phyloP scores from a whole-genome alignment of 495 filamentous ascomycete genomes.

The Symbiotaphrina buchneri region DNA sequence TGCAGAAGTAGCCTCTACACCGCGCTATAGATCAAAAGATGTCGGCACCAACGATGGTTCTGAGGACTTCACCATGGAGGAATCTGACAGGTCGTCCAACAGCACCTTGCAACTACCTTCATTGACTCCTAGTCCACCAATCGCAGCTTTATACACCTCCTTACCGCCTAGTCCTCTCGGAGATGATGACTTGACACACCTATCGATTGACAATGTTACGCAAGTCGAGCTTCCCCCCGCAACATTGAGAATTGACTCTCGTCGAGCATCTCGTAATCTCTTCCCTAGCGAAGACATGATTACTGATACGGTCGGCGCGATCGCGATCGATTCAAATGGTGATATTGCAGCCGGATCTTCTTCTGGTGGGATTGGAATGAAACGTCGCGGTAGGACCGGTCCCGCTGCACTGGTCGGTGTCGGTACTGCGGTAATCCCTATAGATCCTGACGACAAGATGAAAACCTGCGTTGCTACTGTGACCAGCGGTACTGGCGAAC shows the following conservation, averaged over 20 bases:
- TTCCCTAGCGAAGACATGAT: slow-evolving; percentile 24
- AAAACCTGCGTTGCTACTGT: slow-evolving; percentile 47
- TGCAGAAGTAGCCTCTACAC: not conserved
- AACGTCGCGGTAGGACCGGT: slow-evolving; percentile 72
- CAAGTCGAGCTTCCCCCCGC: too few relatives aligned
- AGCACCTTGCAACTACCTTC: slow-evolving; percentile 8
- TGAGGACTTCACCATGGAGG: slow-evolving; percentile 1
- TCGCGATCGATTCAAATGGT: slow-evolving; percentile 67
- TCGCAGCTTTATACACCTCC: slow-evolving; percentile 3
- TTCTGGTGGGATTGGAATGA: slow-evolving; percentile 98
- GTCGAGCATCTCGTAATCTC: not conserved
- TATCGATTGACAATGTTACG: too few relatives aligned
- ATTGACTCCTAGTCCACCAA: slow-evolving; percentile 6
- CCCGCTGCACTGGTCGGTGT: slow-evolving; percentile 84
- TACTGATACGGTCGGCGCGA: slow-evolving; percentile 86
- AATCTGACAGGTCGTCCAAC: not conserved
- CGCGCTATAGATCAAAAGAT: not conserved
- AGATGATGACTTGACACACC: not conserved
- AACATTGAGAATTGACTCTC: too few relatives aligned
- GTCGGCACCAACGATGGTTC: slow-evolving; percentile 1
- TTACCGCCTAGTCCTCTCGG: slow-evolving; percentile 2
- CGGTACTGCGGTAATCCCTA: slow-evolving; percentile 68
- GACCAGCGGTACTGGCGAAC: slow-evolving; percentile 87
- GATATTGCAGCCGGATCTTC: slow-evolving; percentile 93
- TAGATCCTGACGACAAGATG: slow-evolving; percentile 34